Base-by-base conservation (phyloP, 78 protist genomes). In the Polysphondylium violaceum region DNA sequence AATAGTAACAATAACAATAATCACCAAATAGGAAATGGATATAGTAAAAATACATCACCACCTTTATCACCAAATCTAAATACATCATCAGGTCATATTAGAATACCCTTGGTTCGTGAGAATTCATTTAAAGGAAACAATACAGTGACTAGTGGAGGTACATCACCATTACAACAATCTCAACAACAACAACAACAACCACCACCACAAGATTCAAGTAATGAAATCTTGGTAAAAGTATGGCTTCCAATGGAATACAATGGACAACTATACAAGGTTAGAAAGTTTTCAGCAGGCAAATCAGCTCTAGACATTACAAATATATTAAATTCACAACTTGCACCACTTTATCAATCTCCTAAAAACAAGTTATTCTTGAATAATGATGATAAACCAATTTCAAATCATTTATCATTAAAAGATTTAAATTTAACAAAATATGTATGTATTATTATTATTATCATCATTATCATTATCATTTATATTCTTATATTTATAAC, bases 241-340 rank as follows among this genome's bases (percentile, higher is more conserved):
- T 79, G 89, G 89, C 38, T 79, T 27, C 89, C 89, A 31, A 79
- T 79, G 89, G 89, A 79, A 25, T 79, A 55, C 65, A 68, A 75
- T 3, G 89, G 89, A 6, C 76, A 64, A 56, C 23, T 79, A 23
- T 79, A 79, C 29, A 47, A 73, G 21, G 89, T 79, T 17, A 47
- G 89, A 12, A 79, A 67, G 41, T 79, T 79, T 50, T 67, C 77
- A 41, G 89, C 64, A 8, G 76, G 77, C 11, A 64, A 71, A 38
- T 79, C 89, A 55, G 55, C 89, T 5, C 33, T 50, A 27, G 75
- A 79, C 4, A 44, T 79, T 25, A 38, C 59, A 12, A 35, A 55
- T 2, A 47, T 50, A 0, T 17, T 79, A 21, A 79, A 79, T 36
- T 79, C 89, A 29, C 89, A 79, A 56, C n/a, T 79, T 47, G 64